A percentile compares a stretch with the other conserved stretches of the same genome.
Evolutionary conservation across 257 asterid species (phyloP).

Genomic region (Coffea eugenioides): DNA sequence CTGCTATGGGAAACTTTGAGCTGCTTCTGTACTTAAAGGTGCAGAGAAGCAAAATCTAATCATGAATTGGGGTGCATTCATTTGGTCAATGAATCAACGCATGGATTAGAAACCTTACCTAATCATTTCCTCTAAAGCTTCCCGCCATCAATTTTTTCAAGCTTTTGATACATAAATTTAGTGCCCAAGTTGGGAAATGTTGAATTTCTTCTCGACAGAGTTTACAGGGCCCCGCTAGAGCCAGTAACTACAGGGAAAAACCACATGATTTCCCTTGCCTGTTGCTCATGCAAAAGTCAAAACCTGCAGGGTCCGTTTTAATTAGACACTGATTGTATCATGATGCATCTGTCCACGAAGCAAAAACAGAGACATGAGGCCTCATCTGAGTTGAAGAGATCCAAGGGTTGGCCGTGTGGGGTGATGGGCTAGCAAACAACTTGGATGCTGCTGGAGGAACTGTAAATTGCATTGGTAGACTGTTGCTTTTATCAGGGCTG

Average conservation of each 20-base stretch:
- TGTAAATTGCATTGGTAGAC: conserved; percentile 31
- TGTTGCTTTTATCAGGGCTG: conserved; percentile 49
- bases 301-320: not conserved
- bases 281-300: conserved; percentile 23
- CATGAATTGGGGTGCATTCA: conserved; percentile 19
- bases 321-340: conserved; percentile 14
- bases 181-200: conserved; percentile 12
- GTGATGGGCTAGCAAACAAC: conserved; percentile 39
- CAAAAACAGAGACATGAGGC: conserved; percentile 72
- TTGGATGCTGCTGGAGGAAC: conserved; percentile 40
- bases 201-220: conserved; percentile 17
- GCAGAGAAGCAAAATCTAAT: conserved; percentile 22
- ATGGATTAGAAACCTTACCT: conserved; percentile 26
- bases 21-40: conserved; percentile 30
- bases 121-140: conserved; percentile 31
- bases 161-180: not conserved
- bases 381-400: conserved; percentile 55
- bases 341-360: conserved; percentile 88
- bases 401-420: conserved; percentile 43
- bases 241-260: conserved; percentile 20
- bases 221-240: conserved; percentile 27
- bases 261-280: conserved; percentile 2
- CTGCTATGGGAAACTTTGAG: conserved; percentile 24
- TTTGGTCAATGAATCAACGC: conserved; percentile 25
- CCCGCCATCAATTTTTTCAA: conserved; percentile 24